These are phyloP conservation scores for Musa balbisiana DNA, from an alignment of 202 grass and related monocot genomes.

Conservation along the genomic window DNA sequence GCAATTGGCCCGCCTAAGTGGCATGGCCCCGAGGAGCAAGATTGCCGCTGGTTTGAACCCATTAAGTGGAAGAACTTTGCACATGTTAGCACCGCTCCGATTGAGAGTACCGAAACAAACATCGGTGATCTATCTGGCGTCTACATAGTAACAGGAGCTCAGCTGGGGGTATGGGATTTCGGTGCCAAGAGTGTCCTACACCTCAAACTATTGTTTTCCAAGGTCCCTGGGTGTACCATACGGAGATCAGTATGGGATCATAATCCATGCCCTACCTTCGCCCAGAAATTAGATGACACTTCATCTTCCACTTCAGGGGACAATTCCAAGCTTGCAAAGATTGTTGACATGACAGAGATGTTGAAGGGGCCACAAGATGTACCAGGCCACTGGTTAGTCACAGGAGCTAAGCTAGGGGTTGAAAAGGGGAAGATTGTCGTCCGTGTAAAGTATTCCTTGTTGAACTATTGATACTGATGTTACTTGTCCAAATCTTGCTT, in stretches of 20 bases:
- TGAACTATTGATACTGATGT: conserved; percentile 39
- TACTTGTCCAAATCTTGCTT: not conserved
- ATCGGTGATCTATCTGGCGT: conserved; percentile 32
- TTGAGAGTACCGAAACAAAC: conserved; percentile 32
- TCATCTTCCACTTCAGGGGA: conserved; percentile 8
- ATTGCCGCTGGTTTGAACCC: conserved; percentile 59
- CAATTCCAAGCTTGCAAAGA: conserved; percentile 27
- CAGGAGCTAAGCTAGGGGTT: conserved; percentile 53
- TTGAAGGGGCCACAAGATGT: conserved; percentile 45
- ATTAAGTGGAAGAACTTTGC: conserved; percentile 66
- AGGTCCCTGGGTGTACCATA: conserved; percentile 50
- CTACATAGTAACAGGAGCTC: conserved; percentile 49
- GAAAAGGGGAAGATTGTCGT: conserved; percentile 49
- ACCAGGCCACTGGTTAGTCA: conserved; percentile 60
- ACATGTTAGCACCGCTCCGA: conserved; percentile 51
- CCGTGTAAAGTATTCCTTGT: conserved; percentile 62
- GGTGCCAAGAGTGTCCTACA: conserved; percentile 47
- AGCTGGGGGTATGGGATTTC: conserved; percentile 66
- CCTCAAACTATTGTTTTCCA: conserved; percentile 60
- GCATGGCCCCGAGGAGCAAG: conserved; percentile 63
- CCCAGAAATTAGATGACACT: not conserved
- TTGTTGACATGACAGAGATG: conserved; percentile 53
- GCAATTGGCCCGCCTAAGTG: conserved; percentile 55
- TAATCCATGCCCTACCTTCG: not conserved
- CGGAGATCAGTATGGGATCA: conserved; percentile 55